Base-by-base conservation (phyloP, 148 eudicot species). In the Beta vulgaris region DNA sequence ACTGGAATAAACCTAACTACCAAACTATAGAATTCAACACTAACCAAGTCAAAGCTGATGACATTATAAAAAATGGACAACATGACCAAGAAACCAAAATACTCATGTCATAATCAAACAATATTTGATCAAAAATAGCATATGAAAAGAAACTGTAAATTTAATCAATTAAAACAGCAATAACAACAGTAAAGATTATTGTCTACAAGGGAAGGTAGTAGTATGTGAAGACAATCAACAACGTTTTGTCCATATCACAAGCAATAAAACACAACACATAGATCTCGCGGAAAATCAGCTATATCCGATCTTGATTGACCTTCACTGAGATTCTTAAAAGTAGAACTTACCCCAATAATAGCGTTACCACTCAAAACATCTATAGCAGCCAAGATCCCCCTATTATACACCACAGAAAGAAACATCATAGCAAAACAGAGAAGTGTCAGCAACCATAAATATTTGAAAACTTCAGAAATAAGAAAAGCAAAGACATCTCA, bases 321-420 rank as follows among this genome's bases (percentile, higher is more conserved):
- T n/a, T n/a, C n/a, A n/a, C n/a, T 21, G 26, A 53, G 57, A 19
- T 26, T 53, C 53, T 16, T 60, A 58, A 42, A 23, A 31, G 58
- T 65, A 23, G 3, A 29, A 82, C 93, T 85, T 82, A 92, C 98
- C 98, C 91, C 98, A 76, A 83, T 80, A 36, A 86, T 46, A 68
- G 74, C 78, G 77, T 85, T 72, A 46, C 48, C 73, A 29, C 74
- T 73, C 77, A 92, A 62, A 78, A 87, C 71, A 43, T 83, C 90
- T 57, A 94, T 73, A 49, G 98, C 97, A 58, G 97, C 85, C 85
- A 91, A 82, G 81, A 91, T 85, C 69, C 98, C 98, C 85, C 98
- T 94, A 90, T 81, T 25, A 68, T 15, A 51, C 46, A n/a, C n/a
- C n/a, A n/a, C n/a, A n/a, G n/a, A n/a, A n/a, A n/a, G n/a, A n/a